phyloP scores from a whole-genome alignment of 192 early-diverging fungal genomes.

The Lobosporangium transversale region DNA sequence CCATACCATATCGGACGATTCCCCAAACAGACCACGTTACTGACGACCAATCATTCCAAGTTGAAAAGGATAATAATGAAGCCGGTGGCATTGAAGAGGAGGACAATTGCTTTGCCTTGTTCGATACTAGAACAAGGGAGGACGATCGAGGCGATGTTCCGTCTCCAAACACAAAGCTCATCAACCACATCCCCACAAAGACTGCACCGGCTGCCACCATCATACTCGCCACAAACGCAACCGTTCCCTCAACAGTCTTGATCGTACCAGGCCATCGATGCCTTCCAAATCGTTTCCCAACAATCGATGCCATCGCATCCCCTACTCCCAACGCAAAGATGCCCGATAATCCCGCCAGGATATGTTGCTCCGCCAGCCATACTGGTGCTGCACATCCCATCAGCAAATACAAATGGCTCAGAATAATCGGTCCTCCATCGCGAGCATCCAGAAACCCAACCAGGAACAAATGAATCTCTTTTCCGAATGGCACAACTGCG shows the following conservation, averaged over 20 bases:
- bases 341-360: constrained; percentile 72
- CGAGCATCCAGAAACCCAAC: constrained; percentile 84
- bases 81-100: constrained; percentile 26
- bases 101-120: neutral
- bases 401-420: constrained; percentile 91
- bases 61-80: constrained; percentile 28
- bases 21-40: constrained; percentile 35
- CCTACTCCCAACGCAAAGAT: constrained; percentile 91
- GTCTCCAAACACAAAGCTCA: constrained; percentile 46
- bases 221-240: constrained; percentile 80
- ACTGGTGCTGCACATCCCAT: constrained; percentile 91
- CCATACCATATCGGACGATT: constrained; percentile 35
- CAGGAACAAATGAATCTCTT: constrained; percentile 75
- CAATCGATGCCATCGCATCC: constrained; percentile 88
- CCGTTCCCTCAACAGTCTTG: constrained; percentile 91
- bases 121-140: neutral
- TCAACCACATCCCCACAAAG: constrained; percentile 48
- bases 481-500: constrained; percentile 72
- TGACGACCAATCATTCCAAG: constrained; percentile 41
- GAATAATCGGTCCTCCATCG: constrained; percentile 83
- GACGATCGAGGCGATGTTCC: neutral
- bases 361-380: constrained; percentile 76
- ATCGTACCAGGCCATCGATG: constrained; percentile 75
- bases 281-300: constrained; percentile 79
- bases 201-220: constrained; percentile 56